Evolutionary conservation across 495 filamentous ascomycete species (phyloP).

Genomic region (Penicillium atrosanguineum): DNA sequence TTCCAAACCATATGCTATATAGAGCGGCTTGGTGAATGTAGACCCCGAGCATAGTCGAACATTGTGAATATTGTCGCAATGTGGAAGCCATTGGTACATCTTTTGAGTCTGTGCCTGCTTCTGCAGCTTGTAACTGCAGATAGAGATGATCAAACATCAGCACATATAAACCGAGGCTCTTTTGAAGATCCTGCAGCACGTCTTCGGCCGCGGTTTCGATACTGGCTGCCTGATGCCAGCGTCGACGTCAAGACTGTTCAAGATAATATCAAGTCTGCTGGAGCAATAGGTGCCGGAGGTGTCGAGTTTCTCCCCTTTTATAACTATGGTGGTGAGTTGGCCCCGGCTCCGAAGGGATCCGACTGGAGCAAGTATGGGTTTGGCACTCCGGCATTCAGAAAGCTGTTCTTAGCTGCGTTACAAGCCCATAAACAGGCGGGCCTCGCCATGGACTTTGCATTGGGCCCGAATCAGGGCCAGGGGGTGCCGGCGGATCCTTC

Average conservation of each 20-base stretch:
- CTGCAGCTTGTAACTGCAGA: slow-evolving; percentile 6
- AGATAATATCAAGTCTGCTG: slow-evolving; percentile 33
- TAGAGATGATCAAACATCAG: slow-evolving; percentile 16
- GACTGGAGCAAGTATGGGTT: slow-evolving; percentile 50
- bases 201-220: slow-evolving; percentile 29
- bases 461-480: slow-evolving; percentile 48
- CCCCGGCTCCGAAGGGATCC: slow-evolving; percentile 1
- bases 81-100: neutral
- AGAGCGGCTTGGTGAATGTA: neutral
- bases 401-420: slow-evolving; percentile 35
- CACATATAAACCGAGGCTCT: slow-evolving; percentile 17
- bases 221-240: slow-evolving; percentile 45
- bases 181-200: slow-evolving; percentile 23
- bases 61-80: neutral
- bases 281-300: slow-evolving; percentile 37
- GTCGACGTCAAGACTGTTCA: slow-evolving; percentile 29
- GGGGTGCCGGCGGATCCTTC: slow-evolving; percentile 42
- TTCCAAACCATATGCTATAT: neutral
- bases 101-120: slow-evolving; percentile 8
- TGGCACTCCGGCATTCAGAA: slow-evolving; percentile 40
- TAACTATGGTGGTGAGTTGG: slow-evolving; percentile 29
- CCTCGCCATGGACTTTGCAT: slow-evolving; percentile 45
- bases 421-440: slow-evolving; percentile 36
- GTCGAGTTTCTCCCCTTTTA: slow-evolving; percentile 44
- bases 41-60: neutral